Conservation (phyloP, 768 basidiomycete genomes). For the Sarcodon aspratus region DNA sequence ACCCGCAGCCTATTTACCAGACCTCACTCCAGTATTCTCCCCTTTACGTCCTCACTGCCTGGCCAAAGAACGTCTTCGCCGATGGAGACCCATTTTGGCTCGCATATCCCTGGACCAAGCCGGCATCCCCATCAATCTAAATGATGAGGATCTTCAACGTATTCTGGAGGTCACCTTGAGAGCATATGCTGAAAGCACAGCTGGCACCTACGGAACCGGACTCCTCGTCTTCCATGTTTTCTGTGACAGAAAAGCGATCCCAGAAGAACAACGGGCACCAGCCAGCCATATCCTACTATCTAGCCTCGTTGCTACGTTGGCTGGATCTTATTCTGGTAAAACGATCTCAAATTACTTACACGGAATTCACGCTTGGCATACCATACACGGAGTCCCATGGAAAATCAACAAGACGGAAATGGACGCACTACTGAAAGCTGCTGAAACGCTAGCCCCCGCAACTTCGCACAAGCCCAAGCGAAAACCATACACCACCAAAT, state of each 20-base stretch:
- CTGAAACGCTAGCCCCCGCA: slow-evolving; percentile 17
- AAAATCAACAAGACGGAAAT: slow-evolving; percentile 13
- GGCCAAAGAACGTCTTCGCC: slow-evolving; percentile 2
- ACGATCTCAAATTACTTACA: slow-evolving; percentile 27
- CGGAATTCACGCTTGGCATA: slow-evolving; percentile 34
- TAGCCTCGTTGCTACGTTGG: slow-evolving; percentile 6
- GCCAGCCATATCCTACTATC: slow-evolving; percentile 12
- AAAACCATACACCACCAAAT: slow-evolving; percentile 16
- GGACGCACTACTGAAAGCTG: slow-evolving; percentile 18
- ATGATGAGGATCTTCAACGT: slow-evolving; percentile 10
- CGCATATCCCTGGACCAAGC: no score
- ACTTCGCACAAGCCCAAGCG: slow-evolving; percentile 18
- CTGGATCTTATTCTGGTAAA: slow-evolving; percentile 19
- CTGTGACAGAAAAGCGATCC: slow-evolving; percentile 20
- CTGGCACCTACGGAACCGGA: slow-evolving; percentile 25
- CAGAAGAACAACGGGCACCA: slow-evolving; percentile 22
- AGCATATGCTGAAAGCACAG: slow-evolving; percentile 20
- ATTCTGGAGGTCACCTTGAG: slow-evolving; percentile 14
- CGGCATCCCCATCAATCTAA: no score
- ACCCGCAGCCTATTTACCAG: background rate
- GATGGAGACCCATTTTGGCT: slow-evolving; percentile 2
- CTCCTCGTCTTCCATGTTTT: slow-evolving; percentile 27
- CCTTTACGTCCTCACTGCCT: slow-evolving; percentile 6
- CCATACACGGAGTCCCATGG: slow-evolving; percentile 26
- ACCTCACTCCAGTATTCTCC: background rate